Evolutionary conservation across 2,329 filamentous ascomycete species (phyloP).

Genomic region (Hymenoscyphus linearis): DNA sequence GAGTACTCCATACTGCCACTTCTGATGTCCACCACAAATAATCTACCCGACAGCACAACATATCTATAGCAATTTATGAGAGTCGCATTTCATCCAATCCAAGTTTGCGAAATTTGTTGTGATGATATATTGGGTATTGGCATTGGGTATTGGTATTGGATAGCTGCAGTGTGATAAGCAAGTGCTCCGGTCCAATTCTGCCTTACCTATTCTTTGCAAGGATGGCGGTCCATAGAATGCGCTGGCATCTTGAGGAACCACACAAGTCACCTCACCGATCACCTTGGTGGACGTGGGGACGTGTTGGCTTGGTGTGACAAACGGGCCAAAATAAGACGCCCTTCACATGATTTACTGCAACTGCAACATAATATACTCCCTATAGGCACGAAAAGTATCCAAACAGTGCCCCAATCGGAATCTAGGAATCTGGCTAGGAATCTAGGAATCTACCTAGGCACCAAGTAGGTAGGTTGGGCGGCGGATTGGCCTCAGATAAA

Average conservation of each 20-base stretch:
- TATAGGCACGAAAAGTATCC: no score
- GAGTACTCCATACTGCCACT: no score
- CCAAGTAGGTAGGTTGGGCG: no score
- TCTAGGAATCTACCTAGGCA: no score
- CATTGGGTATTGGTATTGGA: no score
- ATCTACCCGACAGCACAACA: background rate
- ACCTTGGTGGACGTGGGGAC: no score
- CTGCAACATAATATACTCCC: no score
- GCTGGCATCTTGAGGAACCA: slow-evolving; percentile 15
- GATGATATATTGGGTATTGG: background rate
- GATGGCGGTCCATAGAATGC: slow-evolving; percentile 18
- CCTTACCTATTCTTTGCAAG: slow-evolving; percentile 18
- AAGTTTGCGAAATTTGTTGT: background rate
- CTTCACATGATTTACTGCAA: background rate
- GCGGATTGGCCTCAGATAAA: background rate
- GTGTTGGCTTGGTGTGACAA: background rate
- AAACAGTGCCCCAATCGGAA: background rate
- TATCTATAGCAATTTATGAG: background rate
- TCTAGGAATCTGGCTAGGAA: no score
- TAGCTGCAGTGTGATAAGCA: background rate
- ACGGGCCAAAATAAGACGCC: background rate
- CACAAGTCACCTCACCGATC: background rate
- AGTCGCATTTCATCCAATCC: background rate
- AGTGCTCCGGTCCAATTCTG: slow-evolving; percentile 20
- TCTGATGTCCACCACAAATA: no score